phyloP scores from a whole-genome alignment of 2,329 filamentous ascomycete genomes.

The Uncinocarpus reesii region DNA sequence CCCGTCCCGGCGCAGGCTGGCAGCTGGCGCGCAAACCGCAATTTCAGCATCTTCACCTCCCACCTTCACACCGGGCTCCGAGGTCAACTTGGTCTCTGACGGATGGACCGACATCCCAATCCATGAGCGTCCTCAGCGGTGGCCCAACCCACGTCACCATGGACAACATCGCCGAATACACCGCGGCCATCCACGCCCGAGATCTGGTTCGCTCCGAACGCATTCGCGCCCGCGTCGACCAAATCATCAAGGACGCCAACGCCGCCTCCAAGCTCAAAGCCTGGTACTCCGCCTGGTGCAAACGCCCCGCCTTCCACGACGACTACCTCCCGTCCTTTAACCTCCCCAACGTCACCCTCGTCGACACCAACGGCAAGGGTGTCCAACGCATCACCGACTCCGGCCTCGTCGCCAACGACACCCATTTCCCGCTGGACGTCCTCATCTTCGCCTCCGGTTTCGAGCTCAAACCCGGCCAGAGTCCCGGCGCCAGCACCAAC shows the following conservation, averaged over 20 bases:
- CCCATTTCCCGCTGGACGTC: constrained; percentile 41
- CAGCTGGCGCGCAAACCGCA: constrained; percentile 22
- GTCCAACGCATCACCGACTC: constrained; percentile 47
- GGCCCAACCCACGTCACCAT: constrained; percentile 34
- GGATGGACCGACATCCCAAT: constrained; percentile 1
- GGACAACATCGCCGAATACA: constrained; percentile 23
- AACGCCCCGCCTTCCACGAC: constrained; percentile 53
- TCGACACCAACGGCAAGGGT: constrained; percentile 51
- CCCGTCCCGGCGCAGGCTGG: constrained; percentile 19
- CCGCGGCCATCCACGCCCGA: constrained; percentile 3
- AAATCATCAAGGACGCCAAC: constrained; percentile 41
- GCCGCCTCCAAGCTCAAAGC: constrained; percentile 44
- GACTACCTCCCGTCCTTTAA: constrained; percentile 42
- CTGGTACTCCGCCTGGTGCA: constrained; percentile 54
- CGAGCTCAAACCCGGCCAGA: constrained; percentile 12
- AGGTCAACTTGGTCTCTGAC: constrained; percentile 6
- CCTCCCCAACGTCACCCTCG: constrained; percentile 45
- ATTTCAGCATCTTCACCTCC: constrained; percentile 25
- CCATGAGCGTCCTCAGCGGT: constrained; percentile 8
- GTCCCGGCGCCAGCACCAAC: constrained; percentile 16
- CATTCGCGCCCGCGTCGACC: constrained; percentile 39
- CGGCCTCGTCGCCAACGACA: constrained; percentile 41
- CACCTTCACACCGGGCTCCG: constrained; percentile 15
- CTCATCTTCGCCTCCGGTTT: constrained; percentile 42
- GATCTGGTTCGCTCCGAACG: not conserved